phyloP scores from a whole-genome alignment of 106 monocot species.

The Dendrobium catenatum region DNA sequence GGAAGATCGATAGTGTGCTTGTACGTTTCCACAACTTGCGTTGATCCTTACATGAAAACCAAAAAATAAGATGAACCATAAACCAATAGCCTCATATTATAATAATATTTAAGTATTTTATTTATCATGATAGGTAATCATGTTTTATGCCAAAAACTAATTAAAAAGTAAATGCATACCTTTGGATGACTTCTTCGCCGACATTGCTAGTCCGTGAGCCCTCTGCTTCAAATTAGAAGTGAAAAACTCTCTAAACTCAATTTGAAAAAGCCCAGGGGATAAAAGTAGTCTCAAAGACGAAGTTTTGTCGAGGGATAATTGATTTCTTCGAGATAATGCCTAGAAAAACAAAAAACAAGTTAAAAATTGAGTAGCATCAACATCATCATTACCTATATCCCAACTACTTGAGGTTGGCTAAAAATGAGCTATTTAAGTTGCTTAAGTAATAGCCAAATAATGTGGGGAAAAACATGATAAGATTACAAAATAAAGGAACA shows the following conservation, averaged over 20 bases:
- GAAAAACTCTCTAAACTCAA: slow-evolving; percentile 13
- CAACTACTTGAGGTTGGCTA: not conserved
- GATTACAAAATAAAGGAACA: not conserved
- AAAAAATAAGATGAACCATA: not conserved
- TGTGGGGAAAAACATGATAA: not conserved
- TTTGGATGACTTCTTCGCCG: slow-evolving; percentile 67
- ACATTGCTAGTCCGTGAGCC: slow-evolving; percentile 71
- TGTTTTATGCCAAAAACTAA: not conserved
- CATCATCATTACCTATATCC: not conserved
- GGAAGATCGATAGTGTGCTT: slow-evolving; percentile 94
- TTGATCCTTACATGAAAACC: slow-evolving; percentile 30
- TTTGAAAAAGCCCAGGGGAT: slow-evolving; percentile 14
- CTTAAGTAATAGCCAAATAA: not conserved
- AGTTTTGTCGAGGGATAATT: slow-evolving; percentile 5
- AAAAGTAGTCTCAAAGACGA: slow-evolving; percentile 12
- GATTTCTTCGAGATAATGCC: slow-evolving; percentile 16
- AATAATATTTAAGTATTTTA: not conserved
- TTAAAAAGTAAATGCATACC: slow-evolving; percentile 26
- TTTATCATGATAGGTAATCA: not conserved
- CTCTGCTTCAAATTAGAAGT: slow-evolving; percentile 43
- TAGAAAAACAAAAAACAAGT: not conserved
- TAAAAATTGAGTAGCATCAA: not conserved
- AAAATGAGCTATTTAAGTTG: not conserved
- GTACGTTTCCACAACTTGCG: slow-evolving; percentile 70
- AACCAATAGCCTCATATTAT: not conserved